Evolutionary conservation across 2,329 filamentous ascomycete species (phyloP).

Genomic region (Annulohypoxylon truncatum): DNA sequence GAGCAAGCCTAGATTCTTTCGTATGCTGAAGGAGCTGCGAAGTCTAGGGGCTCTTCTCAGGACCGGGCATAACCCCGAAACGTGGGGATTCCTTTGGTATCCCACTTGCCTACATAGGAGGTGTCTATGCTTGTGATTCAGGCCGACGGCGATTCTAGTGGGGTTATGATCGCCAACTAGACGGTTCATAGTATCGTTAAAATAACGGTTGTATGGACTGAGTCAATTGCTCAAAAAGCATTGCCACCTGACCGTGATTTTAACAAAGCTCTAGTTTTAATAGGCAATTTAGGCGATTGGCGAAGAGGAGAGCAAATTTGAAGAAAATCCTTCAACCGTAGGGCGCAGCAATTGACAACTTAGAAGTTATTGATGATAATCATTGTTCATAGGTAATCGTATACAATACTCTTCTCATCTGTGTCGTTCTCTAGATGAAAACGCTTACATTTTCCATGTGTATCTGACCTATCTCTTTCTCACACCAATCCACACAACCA

Average conservation of each 20-base stretch:
- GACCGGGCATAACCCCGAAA: slow-evolving; percentile 19
- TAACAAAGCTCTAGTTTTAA: slow-evolving; percentile 4
- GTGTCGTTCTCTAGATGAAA: neutral
- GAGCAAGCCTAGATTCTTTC: slow-evolving; percentile 13
- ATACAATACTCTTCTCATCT: neutral
- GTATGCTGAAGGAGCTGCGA: neutral
- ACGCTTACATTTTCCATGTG: neutral
- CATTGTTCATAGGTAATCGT: neutral
- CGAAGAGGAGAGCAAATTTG: slow-evolving; percentile 16
- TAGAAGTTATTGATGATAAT: neutral
- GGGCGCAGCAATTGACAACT: slow-evolving; percentile 7
- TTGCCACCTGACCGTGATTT: neutral
- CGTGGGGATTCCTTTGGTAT: neutral
- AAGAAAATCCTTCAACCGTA: slow-evolving; percentile 22
- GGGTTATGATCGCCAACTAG: slow-evolving; percentile 25
- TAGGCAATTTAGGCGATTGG: slow-evolving; percentile 23
- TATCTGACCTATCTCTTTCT: neutral
- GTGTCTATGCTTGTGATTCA: slow-evolving; percentile 13
- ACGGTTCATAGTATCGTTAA: slow-evolving; percentile 16
- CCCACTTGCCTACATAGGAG: slow-evolving; percentile 2
- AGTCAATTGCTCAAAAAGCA: neutral
- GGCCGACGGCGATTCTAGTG: slow-evolving; percentile 12
- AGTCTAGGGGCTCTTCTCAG: neutral
- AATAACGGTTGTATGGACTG: slow-evolving; percentile 12
- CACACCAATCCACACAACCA: neutral